phyloP scores from a whole-genome alignment of 2,329 filamentous ascomycete species.

The Lachnellula subtilissima region DNA sequence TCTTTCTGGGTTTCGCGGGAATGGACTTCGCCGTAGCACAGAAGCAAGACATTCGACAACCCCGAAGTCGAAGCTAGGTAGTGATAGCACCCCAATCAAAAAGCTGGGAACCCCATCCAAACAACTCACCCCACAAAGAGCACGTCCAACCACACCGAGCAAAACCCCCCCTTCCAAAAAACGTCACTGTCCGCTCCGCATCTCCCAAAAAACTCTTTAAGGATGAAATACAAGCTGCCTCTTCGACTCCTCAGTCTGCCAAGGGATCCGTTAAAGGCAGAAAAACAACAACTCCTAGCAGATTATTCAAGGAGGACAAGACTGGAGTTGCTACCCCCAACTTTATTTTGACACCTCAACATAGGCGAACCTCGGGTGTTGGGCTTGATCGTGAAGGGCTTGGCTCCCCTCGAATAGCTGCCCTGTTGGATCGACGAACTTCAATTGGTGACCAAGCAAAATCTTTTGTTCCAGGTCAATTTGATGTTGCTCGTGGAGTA shows the following conservation, averaged over 20 bases:
- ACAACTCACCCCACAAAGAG: conserved; percentile 39
- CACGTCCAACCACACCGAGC: conserved; percentile 42
- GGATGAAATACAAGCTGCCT: conserved; percentile 36
- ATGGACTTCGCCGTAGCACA: conserved; percentile 45
- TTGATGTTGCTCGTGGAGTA: conserved; percentile 41
- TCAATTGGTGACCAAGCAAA: conserved; percentile 66
- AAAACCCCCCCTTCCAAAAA: conserved; percentile 46
- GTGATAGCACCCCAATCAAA: conserved; percentile 27
- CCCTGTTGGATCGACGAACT: conserved; percentile 63
- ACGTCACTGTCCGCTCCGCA: conserved; percentile 40
- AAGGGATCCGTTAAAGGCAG: conserved; percentile 34
- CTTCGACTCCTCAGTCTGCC: conserved; percentile 26
- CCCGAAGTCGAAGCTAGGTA: conserved; percentile 29
- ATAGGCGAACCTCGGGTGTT: conserved; percentile 59
- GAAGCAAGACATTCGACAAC: conserved; percentile 39
- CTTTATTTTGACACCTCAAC: conserved; percentile 58
- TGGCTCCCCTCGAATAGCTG: conserved; percentile 69
- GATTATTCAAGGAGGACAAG: conserved; percentile 50
- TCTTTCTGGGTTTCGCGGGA: conserved; percentile 48
- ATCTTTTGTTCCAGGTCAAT: conserved; percentile 54
- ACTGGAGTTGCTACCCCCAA: conserved; percentile 56
- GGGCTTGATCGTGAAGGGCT: conserved; percentile 66
- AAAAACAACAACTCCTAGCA: conserved; percentile 34
- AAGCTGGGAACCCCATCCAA: conserved; percentile 36
- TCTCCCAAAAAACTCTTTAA: conserved; percentile 45